Conservation (phyloP, 768 basidiomycete species). For the Panus rudis region DNA sequence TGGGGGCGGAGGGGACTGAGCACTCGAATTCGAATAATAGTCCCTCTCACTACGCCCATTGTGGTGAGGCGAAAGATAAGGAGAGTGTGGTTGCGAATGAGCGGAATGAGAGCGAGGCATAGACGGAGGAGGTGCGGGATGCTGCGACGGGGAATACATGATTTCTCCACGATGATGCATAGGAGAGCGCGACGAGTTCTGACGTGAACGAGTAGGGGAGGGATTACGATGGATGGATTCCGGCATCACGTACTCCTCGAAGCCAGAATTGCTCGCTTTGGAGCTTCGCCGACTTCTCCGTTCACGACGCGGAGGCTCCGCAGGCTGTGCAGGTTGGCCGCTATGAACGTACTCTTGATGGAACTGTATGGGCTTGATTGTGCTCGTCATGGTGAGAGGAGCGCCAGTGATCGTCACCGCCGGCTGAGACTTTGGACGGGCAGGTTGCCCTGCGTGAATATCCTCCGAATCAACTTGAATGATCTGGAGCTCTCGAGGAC, state of each 20-base stretch:
- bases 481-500: conserved; percentile 22
- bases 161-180: neutral
- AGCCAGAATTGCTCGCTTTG: conserved; percentile 11
- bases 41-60: neutral
- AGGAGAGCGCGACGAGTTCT: neutral
- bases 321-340: neutral
- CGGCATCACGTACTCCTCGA: conserved; percentile 13
- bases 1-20: conserved; percentile 4
- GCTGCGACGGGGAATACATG: neutral
- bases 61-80: neutral
- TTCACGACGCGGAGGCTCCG: neutral
- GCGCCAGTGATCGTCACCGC: conserved; percentile 4
- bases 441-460: conserved; percentile 3
- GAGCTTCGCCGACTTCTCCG: conserved; percentile 10
- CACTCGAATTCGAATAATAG: conserved; percentile 30
- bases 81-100: conserved; percentile 8
- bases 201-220: conserved; percentile 3
- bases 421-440: conserved; percentile 1
- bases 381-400: conserved; percentile 9
- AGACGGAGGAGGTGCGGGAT: neutral
- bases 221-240: neutral
- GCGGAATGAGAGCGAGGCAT: conserved; percentile 7
- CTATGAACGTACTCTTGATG: conserved; percentile 18
- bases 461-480: conserved; percentile 20
- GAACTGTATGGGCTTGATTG: conserved; percentile 19